Percentiles rank a stretch among this genome's conserved stretches.
phyloP scores from a whole-genome alignment of 306 rosid species.

The Quercus aquifolioides region DNA sequence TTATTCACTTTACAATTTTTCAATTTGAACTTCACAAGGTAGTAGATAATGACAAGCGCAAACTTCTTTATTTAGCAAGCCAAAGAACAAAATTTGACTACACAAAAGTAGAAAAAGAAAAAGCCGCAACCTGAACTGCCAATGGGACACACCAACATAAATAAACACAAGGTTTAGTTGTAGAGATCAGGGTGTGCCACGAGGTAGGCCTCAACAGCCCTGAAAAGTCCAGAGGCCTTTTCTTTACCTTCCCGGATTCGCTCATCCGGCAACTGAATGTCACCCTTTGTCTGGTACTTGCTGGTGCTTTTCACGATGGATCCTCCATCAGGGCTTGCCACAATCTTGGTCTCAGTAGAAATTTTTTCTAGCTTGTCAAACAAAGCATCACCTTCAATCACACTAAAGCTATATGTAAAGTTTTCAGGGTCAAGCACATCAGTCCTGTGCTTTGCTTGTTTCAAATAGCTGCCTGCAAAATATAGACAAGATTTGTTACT shows the following conservation, averaged over 20 bases:
- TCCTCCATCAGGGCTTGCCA: slow-evolving; percentile 27
- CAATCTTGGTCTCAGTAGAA: slow-evolving; percentile 20
- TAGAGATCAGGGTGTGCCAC: neutral
- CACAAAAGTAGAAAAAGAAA: neutral
- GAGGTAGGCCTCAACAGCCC: slow-evolving; percentile 6
- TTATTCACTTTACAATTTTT: too few species aligned
- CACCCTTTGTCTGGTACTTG: slow-evolving; percentile 16
- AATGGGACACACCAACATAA: neutral
- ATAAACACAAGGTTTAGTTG: neutral
- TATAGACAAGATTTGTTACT: too few species aligned
- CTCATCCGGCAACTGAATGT: neutral
- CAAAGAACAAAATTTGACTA: neutral
- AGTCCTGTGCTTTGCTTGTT: slow-evolving; percentile 5
- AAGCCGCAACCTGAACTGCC: neutral
- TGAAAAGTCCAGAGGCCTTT: neutral
- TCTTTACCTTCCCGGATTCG: neutral
- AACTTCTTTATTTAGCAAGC: neutral
- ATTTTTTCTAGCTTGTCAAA: slow-evolving; percentile 24
- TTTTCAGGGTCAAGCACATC: slow-evolving; percentile 19
- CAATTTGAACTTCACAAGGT: too few species aligned
- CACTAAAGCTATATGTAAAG: slow-evolving; percentile 17
- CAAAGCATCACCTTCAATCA: slow-evolving; percentile 26
- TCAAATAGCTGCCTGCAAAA: neutral
- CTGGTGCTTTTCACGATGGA: slow-evolving; percentile 9
- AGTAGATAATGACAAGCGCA: neutral